A percentile compares a stretch with the other conserved stretches of the same genome.
phyloP scores from a whole-genome alignment of 148 eudicot genomes.

The Rhododendron henanense region DNA sequence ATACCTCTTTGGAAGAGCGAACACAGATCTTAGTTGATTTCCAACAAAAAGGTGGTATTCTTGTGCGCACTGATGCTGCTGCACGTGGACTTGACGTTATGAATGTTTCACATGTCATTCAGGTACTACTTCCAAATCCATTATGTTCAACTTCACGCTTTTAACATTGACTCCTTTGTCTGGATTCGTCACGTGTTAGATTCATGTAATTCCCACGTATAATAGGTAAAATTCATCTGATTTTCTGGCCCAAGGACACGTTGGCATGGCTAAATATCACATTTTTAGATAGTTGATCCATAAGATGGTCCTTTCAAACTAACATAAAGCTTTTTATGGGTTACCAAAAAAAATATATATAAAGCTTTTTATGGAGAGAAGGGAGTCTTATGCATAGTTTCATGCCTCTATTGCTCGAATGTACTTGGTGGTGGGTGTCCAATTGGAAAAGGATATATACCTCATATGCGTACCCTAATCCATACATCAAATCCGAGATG shows the following conservation, averaged over 20 bases:
- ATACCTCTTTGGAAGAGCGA: slow-evolving; percentile 66
- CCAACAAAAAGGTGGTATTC: slow-evolving; percentile 71
- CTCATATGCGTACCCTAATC: background rate
- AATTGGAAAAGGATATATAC: background rate
- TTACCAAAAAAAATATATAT: too few species aligned
- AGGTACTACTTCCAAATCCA: slow-evolving; percentile 37
- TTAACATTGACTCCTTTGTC: background rate
- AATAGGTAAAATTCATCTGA: background rate
- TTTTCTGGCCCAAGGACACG: background rate
- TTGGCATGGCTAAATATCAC: background rate
- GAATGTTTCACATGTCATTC: slow-evolving; percentile 86
- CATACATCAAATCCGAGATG: background rate
- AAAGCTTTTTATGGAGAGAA: too few species aligned
- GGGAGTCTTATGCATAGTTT: background rate
- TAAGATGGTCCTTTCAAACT: background rate
- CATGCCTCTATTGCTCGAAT: background rate
- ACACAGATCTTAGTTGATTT: slow-evolving; percentile 62
- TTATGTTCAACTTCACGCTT: background rate
- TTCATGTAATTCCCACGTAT: background rate
- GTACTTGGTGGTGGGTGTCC: background rate
- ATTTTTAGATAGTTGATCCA: background rate
- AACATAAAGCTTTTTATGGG: background rate
- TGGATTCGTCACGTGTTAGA: background rate
- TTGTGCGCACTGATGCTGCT: slow-evolving; percentile 94
- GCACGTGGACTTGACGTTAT: slow-evolving; percentile 93